phyloP scores from a whole-genome alignment of 2,329 filamentous ascomycete species.

The Sporothrix euskadiensis region DNA sequence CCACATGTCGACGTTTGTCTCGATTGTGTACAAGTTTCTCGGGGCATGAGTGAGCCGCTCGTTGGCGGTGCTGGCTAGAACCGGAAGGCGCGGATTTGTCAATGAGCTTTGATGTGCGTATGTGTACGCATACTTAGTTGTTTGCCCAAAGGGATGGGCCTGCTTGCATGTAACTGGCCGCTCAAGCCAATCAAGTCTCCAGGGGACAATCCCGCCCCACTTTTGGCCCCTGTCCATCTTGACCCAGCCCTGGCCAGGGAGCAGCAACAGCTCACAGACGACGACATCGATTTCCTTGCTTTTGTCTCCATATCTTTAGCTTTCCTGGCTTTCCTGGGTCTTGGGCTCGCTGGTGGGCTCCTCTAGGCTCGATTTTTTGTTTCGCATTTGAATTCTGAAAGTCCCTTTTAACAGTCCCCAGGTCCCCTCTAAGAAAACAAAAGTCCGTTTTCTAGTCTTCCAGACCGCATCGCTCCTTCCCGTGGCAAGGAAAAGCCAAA shows the following conservation, averaged over 20 bases:
- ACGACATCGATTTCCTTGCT: conserved; percentile 8
- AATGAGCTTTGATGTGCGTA: not conserved
- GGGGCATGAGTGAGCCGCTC: conserved; percentile 7
- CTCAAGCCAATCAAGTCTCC: not conserved
- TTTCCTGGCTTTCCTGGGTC: not conserved
- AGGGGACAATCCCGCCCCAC: not conserved
- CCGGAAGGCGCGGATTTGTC: not conserved
- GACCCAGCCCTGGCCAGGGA: conserved; percentile 7
- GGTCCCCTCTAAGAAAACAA: not conserved
- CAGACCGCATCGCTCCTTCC: not conserved
- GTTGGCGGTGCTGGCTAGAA: not conserved
- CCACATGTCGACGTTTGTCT: not conserved
- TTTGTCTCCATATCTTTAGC: not conserved
- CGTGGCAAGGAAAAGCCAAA: not conserved
- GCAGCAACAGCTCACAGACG: not conserved
- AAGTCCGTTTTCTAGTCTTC: not conserved
- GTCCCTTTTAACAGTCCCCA: not conserved
- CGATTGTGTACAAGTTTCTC: not conserved
- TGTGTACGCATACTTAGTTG: not conserved
- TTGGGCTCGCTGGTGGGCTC: not conserved
- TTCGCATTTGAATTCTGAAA: not conserved
- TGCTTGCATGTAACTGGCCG: not conserved
- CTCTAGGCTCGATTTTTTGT: not conserved
- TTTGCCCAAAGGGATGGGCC: not conserved
- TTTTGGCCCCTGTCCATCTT: not conserved